Conservation (phyloP, 495 filamentous ascomycete genomes). For the Aspergillus nanangensis region DNA sequence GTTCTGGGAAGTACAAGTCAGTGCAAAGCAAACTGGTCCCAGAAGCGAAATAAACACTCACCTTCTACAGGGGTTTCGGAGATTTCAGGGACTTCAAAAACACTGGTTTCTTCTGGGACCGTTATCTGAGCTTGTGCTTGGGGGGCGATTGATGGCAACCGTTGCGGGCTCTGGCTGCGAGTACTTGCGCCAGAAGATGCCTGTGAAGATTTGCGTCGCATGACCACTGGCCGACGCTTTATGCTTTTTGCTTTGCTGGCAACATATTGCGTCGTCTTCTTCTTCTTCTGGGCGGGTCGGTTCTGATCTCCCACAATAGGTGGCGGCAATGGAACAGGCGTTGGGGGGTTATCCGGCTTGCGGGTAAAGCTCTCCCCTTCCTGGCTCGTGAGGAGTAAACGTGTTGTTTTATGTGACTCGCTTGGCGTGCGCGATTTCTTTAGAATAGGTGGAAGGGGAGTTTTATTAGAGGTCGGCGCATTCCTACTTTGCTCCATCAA, state of each 20-base stretch:
- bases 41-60: no score
- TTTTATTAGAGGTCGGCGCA: constrained; percentile 1
- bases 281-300: constrained; percentile 24
- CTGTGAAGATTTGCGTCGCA: constrained; percentile 41
- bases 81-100: neutral
- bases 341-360: constrained; percentile 30
- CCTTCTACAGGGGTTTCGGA: neutral
- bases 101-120: neutral
- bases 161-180: constrained; percentile 14
- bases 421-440: constrained; percentile 27
- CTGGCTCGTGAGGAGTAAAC: constrained; percentile 24
- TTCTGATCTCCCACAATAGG: constrained; percentile 7
- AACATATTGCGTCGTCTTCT: constrained; percentile 30
- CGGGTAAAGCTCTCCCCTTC: constrained; percentile 26
- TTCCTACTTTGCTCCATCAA: no score
- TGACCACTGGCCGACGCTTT: constrained; percentile 38
- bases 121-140: neutral
- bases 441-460: constrained; percentile 30
- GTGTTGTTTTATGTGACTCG: constrained; percentile 31
- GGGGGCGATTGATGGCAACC: neutral
- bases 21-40: no score
- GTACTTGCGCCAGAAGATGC: constrained; percentile 11
- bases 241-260: constrained; percentile 23
- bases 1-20: no score
- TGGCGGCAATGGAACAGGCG: constrained; percentile 13